Base-by-base conservation (phyloP, 371 early-diverging fungal species). In the Lichtheimia hyalospora region DNA sequence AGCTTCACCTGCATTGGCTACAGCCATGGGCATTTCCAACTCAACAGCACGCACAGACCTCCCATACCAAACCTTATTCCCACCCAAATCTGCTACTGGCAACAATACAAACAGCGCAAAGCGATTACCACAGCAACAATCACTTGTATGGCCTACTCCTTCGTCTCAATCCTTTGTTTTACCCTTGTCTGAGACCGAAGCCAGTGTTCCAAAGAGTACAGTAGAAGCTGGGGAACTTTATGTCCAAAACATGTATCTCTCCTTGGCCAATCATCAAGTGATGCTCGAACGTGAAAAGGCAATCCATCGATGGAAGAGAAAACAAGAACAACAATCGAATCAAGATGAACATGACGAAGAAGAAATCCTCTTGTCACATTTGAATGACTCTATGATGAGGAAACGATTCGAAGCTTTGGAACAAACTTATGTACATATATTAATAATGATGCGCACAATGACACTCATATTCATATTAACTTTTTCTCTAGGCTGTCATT, bases 161-260 rank as follows among this genome's bases (percentile, higher is more conserved):
- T 54, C 16, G 6, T 49, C 0, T 20, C 67, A 34, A 34, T 55
- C 83, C 0, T 73, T 83, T 41, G 70, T 78, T 24, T 66, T 85
- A 23, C 84, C 83, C 0, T 75, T 84, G 23, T 70, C 73, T 2
- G 54, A 57, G 18, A 68, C 60, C 41, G 71, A 70, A 2, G 66
- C 74, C 1, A 71, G 68, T 18, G 71, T 86, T 5, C 89, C 89
- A 2, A 64, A 62, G 6, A 73, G 85, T 34, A 72, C 90, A 12
- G 57, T 62, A 15, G 90, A 90, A 49, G 84, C 88, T 12, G 81
- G 80, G n/a, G 70, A 79, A 5, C 64, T 89, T 18, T 85, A 84
- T 61, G 49, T 75, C 24, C 67, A 77, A 44, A 78, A 87, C 54
- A 78, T 90, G 77, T 87, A 86, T 54, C 71, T 89, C 23, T 84